A percentile compares a stretch with the other conserved stretches of the same genome.
These are phyloP conservation scores for Nannochloropsis oceanica DNA, from an alignment of 108 stramenopile genomes.

Conservation along the genomic window DNA sequence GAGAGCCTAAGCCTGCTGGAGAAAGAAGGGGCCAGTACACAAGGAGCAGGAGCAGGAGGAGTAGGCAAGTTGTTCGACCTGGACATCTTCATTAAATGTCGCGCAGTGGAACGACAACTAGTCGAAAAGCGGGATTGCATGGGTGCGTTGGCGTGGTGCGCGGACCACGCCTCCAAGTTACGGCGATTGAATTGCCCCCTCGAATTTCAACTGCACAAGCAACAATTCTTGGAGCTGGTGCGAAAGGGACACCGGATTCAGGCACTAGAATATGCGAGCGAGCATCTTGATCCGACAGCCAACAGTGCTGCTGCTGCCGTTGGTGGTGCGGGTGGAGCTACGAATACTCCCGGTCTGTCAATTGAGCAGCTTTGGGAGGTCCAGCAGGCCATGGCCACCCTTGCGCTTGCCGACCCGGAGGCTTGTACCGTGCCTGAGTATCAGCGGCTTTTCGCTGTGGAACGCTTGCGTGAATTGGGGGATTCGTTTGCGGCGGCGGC, in stretches of 20 bases:
- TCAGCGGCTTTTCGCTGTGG: constrained; percentile 1
- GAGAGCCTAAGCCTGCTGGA: not conserved
- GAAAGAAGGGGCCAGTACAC: not conserved
- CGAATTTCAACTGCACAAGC: constrained; percentile 17
- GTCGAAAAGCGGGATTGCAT: not conserved
- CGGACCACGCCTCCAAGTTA: constrained; percentile 20
- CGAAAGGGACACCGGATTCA: not conserved
- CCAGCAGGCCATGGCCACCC: constrained; percentile 14
- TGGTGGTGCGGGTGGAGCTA: not conserved
- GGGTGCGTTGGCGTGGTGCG: constrained; percentile 19
- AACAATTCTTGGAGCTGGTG: constrained; percentile 22
- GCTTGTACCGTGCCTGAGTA: constrained; percentile 3
- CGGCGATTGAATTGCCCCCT: constrained; percentile 16
- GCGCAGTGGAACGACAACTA: not conserved
- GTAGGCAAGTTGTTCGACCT: not conserved
- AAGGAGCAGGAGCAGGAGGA: not conserved
- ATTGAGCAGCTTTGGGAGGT: constrained; percentile 4
- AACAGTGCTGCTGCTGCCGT: not conserved
- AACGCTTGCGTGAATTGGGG: constrained; percentile 4
- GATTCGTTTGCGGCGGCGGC: constrained; percentile 1
- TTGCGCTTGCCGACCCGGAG: not conserved
- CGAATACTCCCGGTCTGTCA: not conserved
- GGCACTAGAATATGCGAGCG: not conserved
- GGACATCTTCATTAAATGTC: not conserved
- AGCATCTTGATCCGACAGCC: not conserved